phyloP scores from a whole-genome alignment of 140 eudicot genomes.

The Artemisia princeps region DNA sequence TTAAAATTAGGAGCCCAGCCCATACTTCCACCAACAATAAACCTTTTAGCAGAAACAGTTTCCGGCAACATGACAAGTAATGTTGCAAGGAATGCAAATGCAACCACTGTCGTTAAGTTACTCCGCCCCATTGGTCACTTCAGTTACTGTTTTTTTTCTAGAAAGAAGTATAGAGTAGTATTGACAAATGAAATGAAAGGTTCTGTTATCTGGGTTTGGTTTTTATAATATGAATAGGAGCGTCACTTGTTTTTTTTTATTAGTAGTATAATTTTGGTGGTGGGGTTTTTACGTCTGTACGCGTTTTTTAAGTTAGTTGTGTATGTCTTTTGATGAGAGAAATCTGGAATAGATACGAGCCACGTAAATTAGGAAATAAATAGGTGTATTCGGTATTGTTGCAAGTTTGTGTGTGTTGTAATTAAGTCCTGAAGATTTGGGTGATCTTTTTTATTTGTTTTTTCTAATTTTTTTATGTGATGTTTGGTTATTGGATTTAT shows the following conservation, averaged over 20 bases:
- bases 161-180: background rate
- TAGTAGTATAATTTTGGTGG: background rate
- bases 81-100: conserved; percentile 30
- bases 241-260: conserved; percentile 21
- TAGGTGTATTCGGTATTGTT: no score
- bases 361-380: no score
- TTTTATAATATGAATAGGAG: conserved; percentile 24
- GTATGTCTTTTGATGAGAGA: no score
- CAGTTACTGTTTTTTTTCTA: no score
- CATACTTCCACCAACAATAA: conserved; percentile 43
- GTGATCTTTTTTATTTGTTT: no score
- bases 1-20: conserved; percentile 63
- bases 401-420: no score
- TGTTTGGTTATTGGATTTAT: no score
- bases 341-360: no score
- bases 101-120: conserved; percentile 27
- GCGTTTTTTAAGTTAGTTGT: background rate
- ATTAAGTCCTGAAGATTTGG: no score
- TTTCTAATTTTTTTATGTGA: no score
- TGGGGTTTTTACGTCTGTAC: conserved; percentile 4
- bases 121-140: conserved; percentile 27
- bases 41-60: conserved; percentile 39
- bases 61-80: conserved; percentile 42
- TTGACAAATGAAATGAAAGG: background rate
- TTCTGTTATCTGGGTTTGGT: no score